These are phyloP conservation scores for Cyberlindnera bimundalis DNA, from an alignment of 805 yeast species.

Conservation along the genomic window DNA sequence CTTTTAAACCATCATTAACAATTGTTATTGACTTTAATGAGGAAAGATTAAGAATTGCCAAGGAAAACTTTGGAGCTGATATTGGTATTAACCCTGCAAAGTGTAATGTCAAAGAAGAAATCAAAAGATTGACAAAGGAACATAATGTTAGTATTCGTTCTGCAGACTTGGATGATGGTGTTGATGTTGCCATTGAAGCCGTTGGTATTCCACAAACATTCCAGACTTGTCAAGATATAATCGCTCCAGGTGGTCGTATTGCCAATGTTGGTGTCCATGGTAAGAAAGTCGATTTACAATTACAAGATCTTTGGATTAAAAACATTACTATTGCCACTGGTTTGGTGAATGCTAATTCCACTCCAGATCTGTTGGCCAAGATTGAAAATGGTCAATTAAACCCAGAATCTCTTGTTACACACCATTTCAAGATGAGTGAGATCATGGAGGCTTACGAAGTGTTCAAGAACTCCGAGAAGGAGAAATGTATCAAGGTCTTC, in stretches of 20 bases:
- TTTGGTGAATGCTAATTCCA: conserved; percentile 45
- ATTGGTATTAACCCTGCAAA: conserved; percentile 50
- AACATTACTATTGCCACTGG: conserved; percentile 46
- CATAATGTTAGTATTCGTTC: conserved; percentile 22
- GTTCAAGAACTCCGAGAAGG: conserved; percentile 49
- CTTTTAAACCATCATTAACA: conserved; percentile 51
- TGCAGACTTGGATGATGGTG: conserved; percentile 40
- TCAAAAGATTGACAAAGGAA: conserved; percentile 30
- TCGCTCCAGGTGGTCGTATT: conserved; percentile 57
- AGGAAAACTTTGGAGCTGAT: conserved; percentile 56
- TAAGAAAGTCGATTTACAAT: conserved; percentile 36
- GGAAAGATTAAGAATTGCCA: conserved; percentile 53
- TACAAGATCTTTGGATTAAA: conserved; percentile 45
- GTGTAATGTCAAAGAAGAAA: conserved; percentile 38
- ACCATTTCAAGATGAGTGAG: conserved; percentile 51
- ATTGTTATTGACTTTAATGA: conserved; percentile 60
- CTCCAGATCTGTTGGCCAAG: conserved; percentile 35
- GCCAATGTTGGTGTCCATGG: conserved; percentile 64
- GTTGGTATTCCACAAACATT: conserved; percentile 65
- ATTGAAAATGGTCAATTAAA: conserved; percentile 34
- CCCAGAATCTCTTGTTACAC: conserved; percentile 54
- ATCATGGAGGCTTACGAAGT: conserved; percentile 59
- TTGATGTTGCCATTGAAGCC: conserved; percentile 61
- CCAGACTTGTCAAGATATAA: conserved; percentile 51
- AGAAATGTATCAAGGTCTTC: conserved; percentile 51